Base-by-base conservation (phyloP, 805 yeast species). In the Starmerella geochares region DNA sequence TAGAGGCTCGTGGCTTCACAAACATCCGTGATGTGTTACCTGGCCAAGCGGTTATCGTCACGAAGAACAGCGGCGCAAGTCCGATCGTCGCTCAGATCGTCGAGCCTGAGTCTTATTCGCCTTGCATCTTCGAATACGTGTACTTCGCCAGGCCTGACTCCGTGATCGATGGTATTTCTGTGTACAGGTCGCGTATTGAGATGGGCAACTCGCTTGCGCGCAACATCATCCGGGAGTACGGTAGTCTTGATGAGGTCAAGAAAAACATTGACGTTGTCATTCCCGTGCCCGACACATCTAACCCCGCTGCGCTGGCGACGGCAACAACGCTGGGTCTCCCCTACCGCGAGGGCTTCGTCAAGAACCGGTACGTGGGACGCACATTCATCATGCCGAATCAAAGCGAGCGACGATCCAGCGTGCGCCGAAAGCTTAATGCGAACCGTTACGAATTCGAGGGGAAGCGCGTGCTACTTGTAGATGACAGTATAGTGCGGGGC, bases 311-410 rank as follows among this genome's bases (percentile, higher is more conserved):
- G 0, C 68, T 88, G 53, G 92, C 92, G 64, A 83, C 95, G 67
- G 90, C 97, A 1, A 88, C 83, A 32, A 72, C 79, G 43, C 73
- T 92, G 55, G 76, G 79, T 42, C 64, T 86, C 17, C 94, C 95
- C 17, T 92, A 86, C 69, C 78, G 98, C 63, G 98, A 92, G 70
- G 98, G 96, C 23, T 92, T 92, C 64, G 94, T 92, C 55, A 92
- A 92, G 67, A 92, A 92, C 71, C 77, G 96, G 61, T 92, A 92
- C 64, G 94, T 92, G 52, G 98, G 98, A 28, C 80, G 98, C 68
- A 92, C 98, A 1, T 92, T 92, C 64, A 92, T 92, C 62, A 92
- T 92, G 98, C 97, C 98, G 14, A 88, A 86, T 70, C 98, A 92
- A 72, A 79, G 80, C 65, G 94, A 88, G 68, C 79, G 98, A 67